These are phyloP conservation scores for Neurospora sp. DNA, from an alignment of 495 filamentous ascomycete genomes.

Conservation along the genomic window DNA sequence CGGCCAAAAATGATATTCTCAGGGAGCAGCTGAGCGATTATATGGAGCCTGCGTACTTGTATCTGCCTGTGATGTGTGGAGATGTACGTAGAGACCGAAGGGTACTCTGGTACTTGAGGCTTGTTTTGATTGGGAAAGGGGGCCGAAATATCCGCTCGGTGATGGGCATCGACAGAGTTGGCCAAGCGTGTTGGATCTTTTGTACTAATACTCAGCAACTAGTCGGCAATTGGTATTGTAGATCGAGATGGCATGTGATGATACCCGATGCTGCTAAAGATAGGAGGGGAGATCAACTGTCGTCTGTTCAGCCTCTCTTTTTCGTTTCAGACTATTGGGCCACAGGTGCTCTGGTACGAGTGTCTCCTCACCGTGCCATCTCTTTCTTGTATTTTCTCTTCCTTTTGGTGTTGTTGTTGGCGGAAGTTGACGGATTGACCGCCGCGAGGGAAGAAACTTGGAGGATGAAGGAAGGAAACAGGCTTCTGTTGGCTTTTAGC, in stretches of 20 bases:
- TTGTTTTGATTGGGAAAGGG: background rate
- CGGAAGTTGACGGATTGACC: conserved; percentile 13
- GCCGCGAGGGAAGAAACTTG: background rate
- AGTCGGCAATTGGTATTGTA: background rate
- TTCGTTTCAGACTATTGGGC: background rate
- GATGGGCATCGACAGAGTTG: background rate
- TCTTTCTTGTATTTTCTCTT: background rate
- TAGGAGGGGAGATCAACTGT: background rate
- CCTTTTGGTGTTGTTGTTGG: background rate
- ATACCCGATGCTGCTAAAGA: background rate
- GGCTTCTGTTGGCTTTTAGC: background rate
- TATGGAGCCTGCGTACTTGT: background rate
- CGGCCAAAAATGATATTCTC: background rate
- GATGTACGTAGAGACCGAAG: background rate
- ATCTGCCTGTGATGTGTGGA: background rate
- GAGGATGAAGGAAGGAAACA: background rate
- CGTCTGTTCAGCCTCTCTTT: background rate
- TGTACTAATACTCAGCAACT: background rate
- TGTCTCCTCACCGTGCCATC: background rate
- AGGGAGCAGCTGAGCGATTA: background rate
- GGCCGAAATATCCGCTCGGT: background rate
- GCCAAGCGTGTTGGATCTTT: background rate
- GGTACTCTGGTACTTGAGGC: background rate
- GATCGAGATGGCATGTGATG: background rate
- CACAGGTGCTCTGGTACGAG: background rate